A percentile compares a stretch with the other conserved stretches of the same genome.
Conservation (phyloP, 129 eudicot genomes). For the Artemisia argyi region DNA sequence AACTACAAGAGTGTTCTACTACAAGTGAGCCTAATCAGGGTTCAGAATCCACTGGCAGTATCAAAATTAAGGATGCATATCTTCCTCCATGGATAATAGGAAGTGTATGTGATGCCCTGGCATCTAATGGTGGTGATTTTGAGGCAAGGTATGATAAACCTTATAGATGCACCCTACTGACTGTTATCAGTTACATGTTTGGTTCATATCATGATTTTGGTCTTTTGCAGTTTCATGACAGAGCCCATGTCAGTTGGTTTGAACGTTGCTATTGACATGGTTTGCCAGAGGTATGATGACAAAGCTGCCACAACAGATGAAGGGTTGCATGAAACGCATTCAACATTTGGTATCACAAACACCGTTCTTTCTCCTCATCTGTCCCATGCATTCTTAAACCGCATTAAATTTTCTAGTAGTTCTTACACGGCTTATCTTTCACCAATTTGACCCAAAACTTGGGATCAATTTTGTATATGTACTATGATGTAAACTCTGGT, state of each 20-base stretch:
- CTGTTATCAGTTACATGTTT: neutral
- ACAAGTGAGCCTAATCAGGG: constrained; percentile 36
- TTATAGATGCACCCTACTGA: neutral
- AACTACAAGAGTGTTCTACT: constrained; percentile 13
- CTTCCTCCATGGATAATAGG: constrained; percentile 66
- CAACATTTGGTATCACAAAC: constrained; percentile 11
- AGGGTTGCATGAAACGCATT: neutral
- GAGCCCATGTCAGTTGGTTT: constrained; percentile 56
- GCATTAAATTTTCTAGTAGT: neutral
- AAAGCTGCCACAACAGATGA: constrained; percentile 4
- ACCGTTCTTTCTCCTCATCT: constrained; percentile 7
- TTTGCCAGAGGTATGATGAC: constrained; percentile 7
- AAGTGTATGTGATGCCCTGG: constrained; percentile 49
- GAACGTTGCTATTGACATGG: constrained; percentile 51
- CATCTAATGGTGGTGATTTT: constrained; percentile 51
- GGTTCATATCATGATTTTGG: neutral
- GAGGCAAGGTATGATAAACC: constrained; percentile 57
- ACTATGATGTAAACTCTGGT: neutral
- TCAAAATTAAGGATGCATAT: constrained; percentile 61
- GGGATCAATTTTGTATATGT: constrained; percentile 11
- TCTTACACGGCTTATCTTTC: constrained; percentile 10
- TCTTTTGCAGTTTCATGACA: constrained; percentile 54
- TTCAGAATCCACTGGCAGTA: constrained; percentile 45
- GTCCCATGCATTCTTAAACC: neutral
- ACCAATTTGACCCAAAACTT: constrained; percentile 10